Percentiles rank a stretch among this genome's conserved stretches.
Evolutionary conservation across 2,329 filamentous ascomycete genomes (phyloP).

Genomic region (Sphaerostilbella broomeana): DNA sequence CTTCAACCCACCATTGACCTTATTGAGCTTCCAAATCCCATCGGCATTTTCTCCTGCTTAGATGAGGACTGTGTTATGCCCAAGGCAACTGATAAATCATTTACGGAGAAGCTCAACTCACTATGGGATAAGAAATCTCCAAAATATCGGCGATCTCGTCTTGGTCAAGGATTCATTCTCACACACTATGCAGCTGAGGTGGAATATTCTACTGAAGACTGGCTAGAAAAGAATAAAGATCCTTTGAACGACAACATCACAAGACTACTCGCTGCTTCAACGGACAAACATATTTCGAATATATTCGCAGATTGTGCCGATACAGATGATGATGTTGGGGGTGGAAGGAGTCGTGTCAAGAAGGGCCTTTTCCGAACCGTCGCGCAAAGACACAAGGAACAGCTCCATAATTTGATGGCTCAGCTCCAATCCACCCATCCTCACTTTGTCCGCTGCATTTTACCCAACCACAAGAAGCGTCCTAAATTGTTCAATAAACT

Average conservation of each 20-base stretch:
- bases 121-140: constrained; percentile 93
- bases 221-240: constrained; percentile 99
- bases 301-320: constrained; percentile 88
- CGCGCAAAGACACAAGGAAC: constrained; percentile 94
- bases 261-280: constrained; percentile 73
- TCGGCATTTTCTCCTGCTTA: constrained; percentile 96
- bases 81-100: constrained; percentile 93
- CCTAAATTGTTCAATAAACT: constrained; percentile 88
- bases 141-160: constrained; percentile 83
- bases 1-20: constrained; percentile 96
- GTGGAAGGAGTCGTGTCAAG: constrained; percentile 76
- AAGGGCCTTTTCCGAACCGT: constrained; percentile 96
- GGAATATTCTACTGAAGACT: constrained; percentile 89
- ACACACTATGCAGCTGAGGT: constrained; percentile 98
- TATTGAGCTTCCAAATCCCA: constrained; percentile 92
- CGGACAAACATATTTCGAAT: constrained; percentile 72
- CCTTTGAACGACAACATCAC: constrained; percentile 97
- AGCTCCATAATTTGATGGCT: constrained; percentile 90
- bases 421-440: constrained; percentile 95
- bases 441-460: constrained; percentile 94
- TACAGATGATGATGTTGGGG: constrained; percentile 63
- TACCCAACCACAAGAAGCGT: constrained; percentile 96
- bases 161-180: constrained; percentile 87
- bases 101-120: constrained; percentile 95
- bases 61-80: constrained; percentile 99